Evolutionary conservation across 192 early-diverging fungal genomes (phyloP), one percentile per base, ranked within the genome.

Genomic region (Coemansia sp.): DNA sequence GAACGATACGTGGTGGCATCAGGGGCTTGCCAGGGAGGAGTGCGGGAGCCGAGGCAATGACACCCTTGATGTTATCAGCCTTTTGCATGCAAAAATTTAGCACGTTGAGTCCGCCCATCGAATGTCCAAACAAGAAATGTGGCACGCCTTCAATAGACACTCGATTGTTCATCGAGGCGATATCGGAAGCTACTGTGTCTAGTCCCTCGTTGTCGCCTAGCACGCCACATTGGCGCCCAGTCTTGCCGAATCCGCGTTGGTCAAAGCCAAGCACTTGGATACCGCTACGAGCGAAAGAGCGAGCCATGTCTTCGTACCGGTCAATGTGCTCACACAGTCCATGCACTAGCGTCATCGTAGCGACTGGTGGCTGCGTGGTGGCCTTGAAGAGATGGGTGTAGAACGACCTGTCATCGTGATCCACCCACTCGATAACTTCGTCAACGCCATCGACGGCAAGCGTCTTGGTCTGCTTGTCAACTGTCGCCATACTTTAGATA

Each of bases 171-270:
- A 88, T 66, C n/a, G 63, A 62, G 1, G 67, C 48, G 27, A 88
- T 75, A 64, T 90, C 88, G 2, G 51, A 53, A 61, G 73, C 68
- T 8, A 85, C 74, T 0, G 24, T 15, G 40, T 69, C 58, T 9
- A 78, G 60, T 20, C 83, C 80, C 44, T 86, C 77, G 75, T 75
- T 86, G 59, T 82, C 74, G 48, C 80, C 80, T 19, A 82, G 80
- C 2, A 70, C 58, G 38, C 79, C 79, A 51, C 64, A 71, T 31
- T 69, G 67, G 10, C 75, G 68, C 32, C 83, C 84, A 3, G 88
- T 89, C 59, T 82, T 77, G 38, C 88, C 88, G 62, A 85, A 87
- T 5, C 88, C 88, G 48, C 86, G 84, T 74, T 89, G 87, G 76
- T 89, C 89, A 31, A 89, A 86, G 10, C 76, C 77, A 19, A 79